A percentile compares a stretch with the other conserved stretches of the same genome.
Conservation (phyloP, 208 protist genomes). For the Leishmania arabica region DNA sequence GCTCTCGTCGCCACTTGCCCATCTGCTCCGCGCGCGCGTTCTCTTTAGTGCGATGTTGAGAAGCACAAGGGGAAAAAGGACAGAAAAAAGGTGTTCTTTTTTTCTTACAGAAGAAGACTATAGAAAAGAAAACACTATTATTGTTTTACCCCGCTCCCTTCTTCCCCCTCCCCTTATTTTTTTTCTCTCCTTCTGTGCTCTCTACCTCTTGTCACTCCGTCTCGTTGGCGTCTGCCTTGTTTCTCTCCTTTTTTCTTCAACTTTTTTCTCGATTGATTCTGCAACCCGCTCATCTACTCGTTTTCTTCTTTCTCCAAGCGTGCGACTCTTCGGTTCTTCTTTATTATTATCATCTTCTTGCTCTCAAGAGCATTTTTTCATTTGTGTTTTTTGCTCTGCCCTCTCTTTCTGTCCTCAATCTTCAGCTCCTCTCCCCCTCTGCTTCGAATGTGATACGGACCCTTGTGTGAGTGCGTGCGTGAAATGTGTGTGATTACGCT, state of each 20-base stretch:
- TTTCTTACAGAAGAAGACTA: not conserved
- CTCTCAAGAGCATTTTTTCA: not conserved
- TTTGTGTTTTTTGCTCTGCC: not conserved
- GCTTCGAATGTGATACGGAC: not conserved
- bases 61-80: not conserved
- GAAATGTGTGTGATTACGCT: not conserved
- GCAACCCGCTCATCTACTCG: not conserved
- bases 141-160: not conserved
- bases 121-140: not conserved
- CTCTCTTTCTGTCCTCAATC: not conserved
- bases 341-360: not conserved
- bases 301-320: not conserved
- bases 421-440: not conserved
- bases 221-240: not conserved
- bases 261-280: not conserved
- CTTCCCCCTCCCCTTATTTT: not conserved
- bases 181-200: not conserved
- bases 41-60: not conserved
- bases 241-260: not conserved
- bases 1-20: not conserved
- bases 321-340: not conserved
- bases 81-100: not conserved
- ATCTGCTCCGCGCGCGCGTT: not conserved
- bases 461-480: not conserved
- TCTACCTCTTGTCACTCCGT: not conserved